Evolutionary conservation across 2,329 filamentous ascomycete genomes (phyloP), one percentile per base, ranked within the genome.

Genomic region (Aspergillus neotritici): DNA sequence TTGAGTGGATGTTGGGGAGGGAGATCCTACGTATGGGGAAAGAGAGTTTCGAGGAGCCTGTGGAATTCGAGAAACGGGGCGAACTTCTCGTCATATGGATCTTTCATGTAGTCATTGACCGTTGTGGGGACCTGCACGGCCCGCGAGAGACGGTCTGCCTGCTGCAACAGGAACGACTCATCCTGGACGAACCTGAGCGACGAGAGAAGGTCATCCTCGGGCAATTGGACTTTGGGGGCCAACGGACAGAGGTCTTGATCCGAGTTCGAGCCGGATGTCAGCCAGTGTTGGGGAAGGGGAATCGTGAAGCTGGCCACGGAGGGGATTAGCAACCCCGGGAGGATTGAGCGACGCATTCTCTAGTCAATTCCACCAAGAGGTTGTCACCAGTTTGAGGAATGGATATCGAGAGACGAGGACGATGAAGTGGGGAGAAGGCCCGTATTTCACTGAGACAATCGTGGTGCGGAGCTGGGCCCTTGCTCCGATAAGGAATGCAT

Each of bases 31-130:
- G 77, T 64, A 2, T 69, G 56, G 0, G 79, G 79, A 48, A 78
- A 83, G 0, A 73, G 69, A 43, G 65, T 52, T 43, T 70, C 53
- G 28, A 83, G 62, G 29, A 74, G 74, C 6, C 58, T 55, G 5
- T 76, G 74, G 41, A 85, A 73, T 3, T 74, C 64, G 34, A 71
- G 70, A 51, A 86, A 76, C 8, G 76, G 69, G 2, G 78, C 71
- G 74, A 82, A 86, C 40, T 77, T 70, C 34, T 71, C 61, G 53
- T 84, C 82, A 41, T 72, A 79, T 0, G 73, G 74, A 37, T 77
- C 65, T 1, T 31, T 53, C 43, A 56, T 53, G 40, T 54, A 61
- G 40, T 66, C 62, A 10, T 55, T 56, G 10, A 66, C 54, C 3
- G 55, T 56, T 1, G 78, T 78, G 1, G 76, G 75, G 17, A 81